These are phyloP conservation scores for Xylariaceae sp. DNA, from an alignment of 2,329 filamentous ascomycete species.

Conservation along the genomic window DNA sequence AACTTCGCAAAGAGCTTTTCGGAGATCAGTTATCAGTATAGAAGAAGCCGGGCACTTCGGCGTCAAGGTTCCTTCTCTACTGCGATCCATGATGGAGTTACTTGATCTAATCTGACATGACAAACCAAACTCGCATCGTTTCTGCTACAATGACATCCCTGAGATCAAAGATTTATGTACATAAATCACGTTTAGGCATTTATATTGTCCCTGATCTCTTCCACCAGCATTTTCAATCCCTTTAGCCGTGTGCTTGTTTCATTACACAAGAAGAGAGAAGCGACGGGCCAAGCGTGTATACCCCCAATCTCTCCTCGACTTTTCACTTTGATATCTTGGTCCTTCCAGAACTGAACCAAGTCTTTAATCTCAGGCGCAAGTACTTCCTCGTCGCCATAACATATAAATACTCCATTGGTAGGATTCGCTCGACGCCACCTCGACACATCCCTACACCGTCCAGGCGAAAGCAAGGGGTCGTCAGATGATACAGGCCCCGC, in stretches of 20 bases:
- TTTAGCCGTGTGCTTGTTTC: constrained; percentile 47
- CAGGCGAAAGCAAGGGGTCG: constrained; percentile 65
- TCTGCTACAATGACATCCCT: not conserved
- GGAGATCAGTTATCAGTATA: constrained; percentile 34
- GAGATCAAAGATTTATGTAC: not conserved
- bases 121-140: constrained; percentile 11
- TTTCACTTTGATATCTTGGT: constrained; percentile 50
- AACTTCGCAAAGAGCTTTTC: constrained; percentile 32
- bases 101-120: constrained; percentile 64
- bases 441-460: constrained; percentile 59
- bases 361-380: constrained; percentile 66
- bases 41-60: constrained; percentile 46
- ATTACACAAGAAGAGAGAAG: constrained; percentile 53
- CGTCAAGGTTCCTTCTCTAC: constrained; percentile 46
- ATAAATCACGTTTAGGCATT: constrained; percentile 13
- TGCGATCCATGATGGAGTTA: constrained; percentile 46
- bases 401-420: constrained; percentile 61
- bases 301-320: constrained; percentile 59
- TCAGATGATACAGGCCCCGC: constrained; percentile 47
- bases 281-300: constrained; percentile 82
- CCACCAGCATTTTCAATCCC: constrained; percentile 44
- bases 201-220: constrained; percentile 34
- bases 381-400: constrained; percentile 74
- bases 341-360: constrained; percentile 53
- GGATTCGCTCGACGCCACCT: constrained; percentile 68